These are phyloP conservation scores for Podospora sp. DNA, from an alignment of 495 filamentous ascomycete genomes.

Conservation along the genomic window DNA sequence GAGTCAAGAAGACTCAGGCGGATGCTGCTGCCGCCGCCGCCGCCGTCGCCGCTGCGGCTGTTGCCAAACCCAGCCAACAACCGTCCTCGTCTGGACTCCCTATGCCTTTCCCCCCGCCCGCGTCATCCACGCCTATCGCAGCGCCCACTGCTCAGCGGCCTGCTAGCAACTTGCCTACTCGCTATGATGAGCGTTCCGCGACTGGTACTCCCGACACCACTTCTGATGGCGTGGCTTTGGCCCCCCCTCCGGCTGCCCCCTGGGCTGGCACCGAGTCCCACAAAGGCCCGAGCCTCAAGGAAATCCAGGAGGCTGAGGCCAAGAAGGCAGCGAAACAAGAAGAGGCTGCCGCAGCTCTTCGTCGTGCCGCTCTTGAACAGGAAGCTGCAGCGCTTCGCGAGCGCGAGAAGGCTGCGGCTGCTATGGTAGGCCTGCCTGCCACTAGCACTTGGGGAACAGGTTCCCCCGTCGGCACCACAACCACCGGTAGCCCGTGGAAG, in stretches of 20 bases:
- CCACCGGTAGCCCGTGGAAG: slow-evolving; percentile 63
- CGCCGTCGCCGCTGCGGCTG: slow-evolving; percentile 49
- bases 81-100: slow-evolving; percentile 61
- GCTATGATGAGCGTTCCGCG: slow-evolving; percentile 69
- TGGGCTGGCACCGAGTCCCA: slow-evolving; percentile 79
- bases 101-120: slow-evolving; percentile 71
- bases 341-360: slow-evolving; percentile 76
- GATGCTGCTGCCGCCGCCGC: slow-evolving; percentile 29
- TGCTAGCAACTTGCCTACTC: slow-evolving; percentile 79
- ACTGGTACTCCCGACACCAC: slow-evolving; percentile 69
- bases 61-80: slow-evolving; percentile 65
- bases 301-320: slow-evolving; percentile 95
- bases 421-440: slow-evolving; percentile 74
- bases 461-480: slow-evolving; percentile 57
- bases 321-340: slow-evolving; percentile 90
- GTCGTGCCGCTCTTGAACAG: slow-evolving; percentile 73
- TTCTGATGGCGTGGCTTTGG: slow-evolving; percentile 41
- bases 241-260: slow-evolving; percentile 74
- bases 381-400: slow-evolving; percentile 63
- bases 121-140: slow-evolving; percentile 75
- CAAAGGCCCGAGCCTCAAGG: slow-evolving; percentile 90
- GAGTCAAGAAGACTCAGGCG: slow-evolving; percentile 76
- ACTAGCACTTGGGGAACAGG: slow-evolving; percentile 88
- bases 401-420: slow-evolving; percentile 63
- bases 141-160: slow-evolving; percentile 85